Base-by-base conservation (phyloP, 2,329 filamentous ascomycete genomes). In the Cercospora zeina region DNA sequence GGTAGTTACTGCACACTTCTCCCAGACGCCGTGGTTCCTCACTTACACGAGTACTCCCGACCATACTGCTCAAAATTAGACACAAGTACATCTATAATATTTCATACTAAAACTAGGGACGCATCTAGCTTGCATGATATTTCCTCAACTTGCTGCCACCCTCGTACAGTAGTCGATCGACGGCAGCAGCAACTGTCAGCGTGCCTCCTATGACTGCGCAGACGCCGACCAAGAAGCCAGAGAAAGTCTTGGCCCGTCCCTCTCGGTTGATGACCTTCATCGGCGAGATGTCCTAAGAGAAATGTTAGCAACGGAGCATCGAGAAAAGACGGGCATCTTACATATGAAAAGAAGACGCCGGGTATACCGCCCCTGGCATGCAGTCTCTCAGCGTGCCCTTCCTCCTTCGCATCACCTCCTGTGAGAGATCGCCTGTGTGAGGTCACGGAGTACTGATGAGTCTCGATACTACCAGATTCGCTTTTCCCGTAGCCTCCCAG, bases 261-360 rank as follows among this genome's bases (percentile, higher is more conserved):
- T 99, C 96, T 59, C 93, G 89, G 81, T 99, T 99, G 78, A 99
- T 89, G 64, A 99, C 93, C 80, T 97, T 99, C 95, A 99, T 99
- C 4, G 95, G 95, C 1, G 93, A 97, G 76, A 99, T 99, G 72
- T 99, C 95, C 71, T 74, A 55, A 6, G 10, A 36, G 6, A 3
- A 59, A 24, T 59, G 55, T 58, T 19, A 55, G 36, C 1, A 39
- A 16, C 2, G 19, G n/a, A n/a, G n/a, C 3, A 11, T 16, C 16
- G 2, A 14, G 0, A 10, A 24, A 33, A 7, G n/a, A 24, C n/a
- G 27, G 30, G 13, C 7, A 16, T 85, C 89, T 85, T 82, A 93
- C 90, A 71, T 99, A 99, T 68, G 92, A 96, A 81, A 99, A 97
- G 82, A 99, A 99, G 13, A 99, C 93, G 47, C 95, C 95, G 0